phyloP scores from a whole-genome alignment of 2,329 filamentous ascomycete species.

The Phoma herbarum region DNA sequence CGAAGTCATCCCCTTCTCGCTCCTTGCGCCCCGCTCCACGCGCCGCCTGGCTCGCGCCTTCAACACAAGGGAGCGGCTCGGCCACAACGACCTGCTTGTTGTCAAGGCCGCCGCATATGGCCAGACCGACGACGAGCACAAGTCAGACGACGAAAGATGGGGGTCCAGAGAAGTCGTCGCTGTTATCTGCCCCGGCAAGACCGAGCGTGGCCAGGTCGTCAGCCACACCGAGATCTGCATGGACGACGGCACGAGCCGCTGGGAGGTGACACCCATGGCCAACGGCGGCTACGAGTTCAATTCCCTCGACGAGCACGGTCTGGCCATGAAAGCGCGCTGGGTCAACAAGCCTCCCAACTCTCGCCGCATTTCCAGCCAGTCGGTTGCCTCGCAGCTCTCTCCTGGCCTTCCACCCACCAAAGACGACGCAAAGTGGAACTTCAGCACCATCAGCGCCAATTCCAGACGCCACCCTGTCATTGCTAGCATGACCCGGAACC shows the following conservation, averaged over 20 bases:
- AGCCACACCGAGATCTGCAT: slow-evolving; percentile 75
- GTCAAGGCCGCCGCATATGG: slow-evolving; percentile 74
- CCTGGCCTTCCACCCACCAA: slow-evolving; percentile 19
- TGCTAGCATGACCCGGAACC: slow-evolving; percentile 70
- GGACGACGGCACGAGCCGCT: slow-evolving; percentile 54
- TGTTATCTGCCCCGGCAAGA: slow-evolving; percentile 69
- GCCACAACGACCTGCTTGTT: slow-evolving; percentile 74
- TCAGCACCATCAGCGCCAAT: slow-evolving; percentile 76
- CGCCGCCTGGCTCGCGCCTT: slow-evolving; percentile 69
- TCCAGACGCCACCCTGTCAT: slow-evolving; percentile 77
- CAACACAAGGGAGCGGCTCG: slow-evolving; percentile 68
- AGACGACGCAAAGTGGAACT: slow-evolving; percentile 70
- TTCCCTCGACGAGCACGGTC: slow-evolving; percentile 65
- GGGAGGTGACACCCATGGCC: slow-evolving; percentile 54
- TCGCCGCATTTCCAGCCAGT: slow-evolving; percentile 39
- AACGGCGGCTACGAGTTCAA: slow-evolving; percentile 66
- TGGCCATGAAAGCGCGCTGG: slow-evolving; percentile 72
- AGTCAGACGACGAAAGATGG: slow-evolving; percentile 59
- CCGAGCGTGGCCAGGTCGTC: slow-evolving; percentile 63
- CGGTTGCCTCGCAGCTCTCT: slow-evolving; percentile 30
- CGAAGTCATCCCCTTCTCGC: slow-evolving; percentile 76
- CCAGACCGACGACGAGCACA: slow-evolving; percentile 53
- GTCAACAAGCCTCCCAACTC: slow-evolving; percentile 59
- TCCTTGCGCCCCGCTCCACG: slow-evolving; percentile 59
- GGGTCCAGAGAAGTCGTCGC: slow-evolving; percentile 68